These are phyloP conservation scores for Pseudocercospora crystallina DNA, from an alignment of 2,329 filamentous ascomycete species.

Conservation along the genomic window DNA sequence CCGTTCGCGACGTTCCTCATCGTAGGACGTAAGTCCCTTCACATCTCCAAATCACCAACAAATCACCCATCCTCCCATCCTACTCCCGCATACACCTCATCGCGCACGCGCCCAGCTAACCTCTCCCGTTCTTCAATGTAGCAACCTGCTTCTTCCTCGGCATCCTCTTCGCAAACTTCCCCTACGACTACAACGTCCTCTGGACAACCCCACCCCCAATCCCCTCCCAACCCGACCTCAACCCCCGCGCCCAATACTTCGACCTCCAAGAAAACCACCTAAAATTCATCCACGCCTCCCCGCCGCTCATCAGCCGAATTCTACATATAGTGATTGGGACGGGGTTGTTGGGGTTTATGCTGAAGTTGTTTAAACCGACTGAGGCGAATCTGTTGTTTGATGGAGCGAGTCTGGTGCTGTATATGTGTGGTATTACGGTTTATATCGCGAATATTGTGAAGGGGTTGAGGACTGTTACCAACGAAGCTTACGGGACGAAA, in stretches of 20 bases:
- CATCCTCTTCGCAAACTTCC: constrained; percentile 93
- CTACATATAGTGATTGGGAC: constrained; percentile 90
- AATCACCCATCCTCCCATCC: not conserved
- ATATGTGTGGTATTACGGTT: constrained; percentile 83
- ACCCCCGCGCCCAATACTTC: constrained; percentile 64
- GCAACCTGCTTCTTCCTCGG: constrained; percentile 94
- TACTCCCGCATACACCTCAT: constrained; percentile 5
- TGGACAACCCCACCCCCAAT: constrained; percentile 62
- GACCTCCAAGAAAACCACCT: constrained; percentile 86
- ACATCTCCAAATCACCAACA: not conserved
- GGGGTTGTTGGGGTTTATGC: constrained; percentile 82
- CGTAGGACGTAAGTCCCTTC: constrained; percentile 73
- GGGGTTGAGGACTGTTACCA: constrained; percentile 79
- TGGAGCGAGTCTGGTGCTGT: constrained; percentile 68
- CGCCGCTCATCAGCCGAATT: constrained; percentile 87
- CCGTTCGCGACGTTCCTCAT: constrained; percentile 96
- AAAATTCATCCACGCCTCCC: constrained; percentile 84
- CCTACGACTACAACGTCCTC: constrained; percentile 90
- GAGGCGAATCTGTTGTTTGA: constrained; percentile 97
- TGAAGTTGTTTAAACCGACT: constrained; percentile 90
- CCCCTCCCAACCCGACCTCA: constrained; percentile 32
- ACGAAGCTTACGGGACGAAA: constrained; percentile 62
- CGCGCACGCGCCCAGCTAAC: constrained; percentile 10
- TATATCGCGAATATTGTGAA: constrained; percentile 97
- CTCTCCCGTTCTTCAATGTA: constrained; percentile 27